phyloP scores from a whole-genome alignment of 495 filamentous ascomycete genomes.

The Pyronema domesticum region DNA sequence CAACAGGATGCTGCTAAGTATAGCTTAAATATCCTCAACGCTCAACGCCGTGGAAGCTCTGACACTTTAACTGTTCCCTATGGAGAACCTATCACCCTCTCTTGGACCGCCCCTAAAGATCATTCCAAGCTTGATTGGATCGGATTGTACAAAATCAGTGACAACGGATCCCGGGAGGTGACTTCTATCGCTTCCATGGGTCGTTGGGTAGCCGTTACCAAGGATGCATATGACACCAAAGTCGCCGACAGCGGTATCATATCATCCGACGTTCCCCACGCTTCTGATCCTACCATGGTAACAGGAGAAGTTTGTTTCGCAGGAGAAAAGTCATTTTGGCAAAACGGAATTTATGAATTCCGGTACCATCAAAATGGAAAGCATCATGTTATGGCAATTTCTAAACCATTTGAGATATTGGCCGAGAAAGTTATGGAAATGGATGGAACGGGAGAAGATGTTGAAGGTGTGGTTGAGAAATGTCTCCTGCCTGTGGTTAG shows the following conservation, averaged over 20 bases:
- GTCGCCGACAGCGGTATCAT: conserved; percentile 66
- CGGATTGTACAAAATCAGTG: conserved; percentile 81
- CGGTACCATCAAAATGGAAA: conserved; percentile 90
- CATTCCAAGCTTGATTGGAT: conserved; percentile 93
- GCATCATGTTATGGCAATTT: conserved; percentile 93
- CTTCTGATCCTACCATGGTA: conserved; percentile 35
- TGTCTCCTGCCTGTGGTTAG: conserved; percentile 64
- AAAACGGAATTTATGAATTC: conserved; percentile 85
- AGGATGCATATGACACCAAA: conserved; percentile 57
- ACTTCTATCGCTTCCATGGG: conserved; percentile 74
- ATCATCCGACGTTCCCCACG: conserved; percentile 37
- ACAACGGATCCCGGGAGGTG: conserved; percentile 69
- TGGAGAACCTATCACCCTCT: conserved; percentile 74
- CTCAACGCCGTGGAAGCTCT: conserved; percentile 29
- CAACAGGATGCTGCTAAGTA: conserved; percentile 77
- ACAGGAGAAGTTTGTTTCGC: conserved; percentile 71
- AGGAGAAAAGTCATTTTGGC: conserved; percentile 95
- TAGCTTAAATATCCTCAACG: conserved; percentile 40
- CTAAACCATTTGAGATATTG: conserved; percentile 76
- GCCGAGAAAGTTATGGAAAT: conserved; percentile 43
- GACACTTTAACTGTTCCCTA: conserved; percentile 54
- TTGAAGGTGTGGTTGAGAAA: conserved; percentile 47
- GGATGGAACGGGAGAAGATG: conserved; percentile 46
- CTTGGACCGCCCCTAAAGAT: conserved; percentile 79
- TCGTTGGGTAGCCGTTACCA: conserved; percentile 69